A percentile compares a stretch with the other conserved stretches of the same genome.
phyloP scores from a whole-genome alignment of 345 rosid species.

The Murraya paniculata region DNA sequence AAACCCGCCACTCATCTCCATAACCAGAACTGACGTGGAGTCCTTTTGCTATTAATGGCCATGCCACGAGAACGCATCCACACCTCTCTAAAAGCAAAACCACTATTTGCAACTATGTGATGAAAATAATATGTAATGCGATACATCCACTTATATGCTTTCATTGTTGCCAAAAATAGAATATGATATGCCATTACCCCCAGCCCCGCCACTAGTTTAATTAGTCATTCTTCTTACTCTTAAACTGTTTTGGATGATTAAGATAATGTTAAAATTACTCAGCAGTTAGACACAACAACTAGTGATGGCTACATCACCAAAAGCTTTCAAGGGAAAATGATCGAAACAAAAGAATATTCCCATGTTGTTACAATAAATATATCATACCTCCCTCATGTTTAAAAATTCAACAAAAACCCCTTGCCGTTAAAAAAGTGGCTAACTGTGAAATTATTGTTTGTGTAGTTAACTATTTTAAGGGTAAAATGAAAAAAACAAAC shows the following conservation, averaged over 20 bases:
- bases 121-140: background rate
- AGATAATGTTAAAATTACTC: background rate
- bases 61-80: background rate
- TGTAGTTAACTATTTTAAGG: too few relatives aligned
- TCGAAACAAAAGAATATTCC: too few relatives aligned
- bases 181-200: background rate
- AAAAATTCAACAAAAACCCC: too few relatives aligned
- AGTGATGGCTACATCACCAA: background rate
- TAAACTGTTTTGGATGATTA: background rate
- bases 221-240: background rate
- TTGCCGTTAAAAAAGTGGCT: too few relatives aligned
- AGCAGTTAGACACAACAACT: background rate
- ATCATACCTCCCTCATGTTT: too few relatives aligned
- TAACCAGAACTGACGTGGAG: background rate
- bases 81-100: background rate
- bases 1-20: background rate
- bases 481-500: too few relatives aligned
- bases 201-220: background rate
- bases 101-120: too few relatives aligned
- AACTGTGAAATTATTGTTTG: too few relatives aligned
- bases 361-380: too few relatives aligned
- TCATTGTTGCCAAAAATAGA: background rate
- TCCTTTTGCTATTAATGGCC: background rate
- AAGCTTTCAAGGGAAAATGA: too few relatives aligned
- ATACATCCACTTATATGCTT: background rate